Base-by-base conservation (phyloP, 345 rosid species). In the Erysimum cheiranthoides region DNA sequence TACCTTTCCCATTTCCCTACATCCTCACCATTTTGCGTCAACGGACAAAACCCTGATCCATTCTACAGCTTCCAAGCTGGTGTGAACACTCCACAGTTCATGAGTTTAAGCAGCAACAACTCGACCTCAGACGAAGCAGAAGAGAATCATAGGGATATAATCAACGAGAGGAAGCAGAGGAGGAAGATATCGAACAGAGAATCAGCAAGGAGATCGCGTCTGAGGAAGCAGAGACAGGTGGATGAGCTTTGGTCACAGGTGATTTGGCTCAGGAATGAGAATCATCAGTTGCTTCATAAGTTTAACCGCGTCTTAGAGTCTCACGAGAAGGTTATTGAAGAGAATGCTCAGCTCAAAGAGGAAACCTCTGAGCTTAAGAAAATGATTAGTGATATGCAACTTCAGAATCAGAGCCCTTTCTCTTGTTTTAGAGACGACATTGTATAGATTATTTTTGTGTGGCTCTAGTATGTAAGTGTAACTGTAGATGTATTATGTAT, bases 231-330 rank as follows among this genome's bases (percentile, higher is more conserved):
- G 79, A 85, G 86, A 73, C 98, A 93, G 73, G 74, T 89, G 6
- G 93, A 90, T 53, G 96, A 93, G 87, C 92, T 93, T 21, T 93
- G 89, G 96, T 86, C 98, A 4, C 96, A 90, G 76, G 92, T 93
- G 10, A 76, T 88, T 40, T 85, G 88, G 89, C 88, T 90, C 68
- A 77, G 96, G 56, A 88, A 83, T 45, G 96, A 93, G 80, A 93
- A 93, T 47, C 88, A 85, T 68, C 89, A 84, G 76, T 89, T 93
- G 31, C 57, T 85, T 13, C 89, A 83, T 40, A 88, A 89, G 82
- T 80, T 93, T 75, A 90, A 85, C 88, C 77, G 66, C 31, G 75
- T 81, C 3, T 82, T 93, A 1, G 92, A 88, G 71, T 54, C 76
- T 81, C 88, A 82, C 6, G 93, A 89, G 46, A 74, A 53, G 77